A percentile compares a stretch with the other conserved stretches of the same genome.
Conservation (phyloP, 2,329 filamentous ascomycete genomes). For the Penicillium sp. region DNA sequence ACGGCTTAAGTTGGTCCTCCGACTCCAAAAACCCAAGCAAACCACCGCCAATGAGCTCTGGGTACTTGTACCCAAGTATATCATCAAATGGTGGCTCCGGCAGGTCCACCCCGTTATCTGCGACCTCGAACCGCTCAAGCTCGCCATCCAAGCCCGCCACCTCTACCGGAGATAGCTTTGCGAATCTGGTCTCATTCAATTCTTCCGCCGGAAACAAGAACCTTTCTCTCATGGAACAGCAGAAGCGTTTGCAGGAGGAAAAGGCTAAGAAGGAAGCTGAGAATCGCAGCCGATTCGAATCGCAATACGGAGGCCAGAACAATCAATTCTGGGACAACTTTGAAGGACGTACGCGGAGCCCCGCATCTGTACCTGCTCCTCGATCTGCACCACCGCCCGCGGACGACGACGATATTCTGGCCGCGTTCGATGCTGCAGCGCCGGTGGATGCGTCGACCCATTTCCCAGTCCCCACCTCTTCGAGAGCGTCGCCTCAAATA, state of each 20-base stretch:
- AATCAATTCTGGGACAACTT: slow-evolving; percentile 73
- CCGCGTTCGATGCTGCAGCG: slow-evolving; percentile 59
- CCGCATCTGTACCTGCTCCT: slow-evolving; percentile 47
- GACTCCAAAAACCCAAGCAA: slow-evolving; percentile 36
- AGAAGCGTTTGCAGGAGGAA: slow-evolving; percentile 71
- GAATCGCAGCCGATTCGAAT: slow-evolving; percentile 66
- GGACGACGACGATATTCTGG: slow-evolving; percentile 59
- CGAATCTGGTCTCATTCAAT: slow-evolving; percentile 62
- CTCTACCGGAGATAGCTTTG: slow-evolving; percentile 55
- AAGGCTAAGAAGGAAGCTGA: slow-evolving; percentile 72
- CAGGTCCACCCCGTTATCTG: slow-evolving; percentile 43
- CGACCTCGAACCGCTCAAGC: slow-evolving; percentile 30
- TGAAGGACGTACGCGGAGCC: slow-evolving; percentile 52
- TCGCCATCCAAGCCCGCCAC: slow-evolving; percentile 42
- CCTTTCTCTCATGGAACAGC: slow-evolving; percentile 63
- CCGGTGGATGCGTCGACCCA: slow-evolving; percentile 60
- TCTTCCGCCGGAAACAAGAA: slow-evolving; percentile 56
- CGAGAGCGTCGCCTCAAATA: slow-evolving; percentile 28
- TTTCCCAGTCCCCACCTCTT: slow-evolving; percentile 50
- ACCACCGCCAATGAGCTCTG: slow-evolving; percentile 37
- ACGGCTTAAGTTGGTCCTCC: slow-evolving; percentile 46
- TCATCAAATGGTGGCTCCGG: slow-evolving; percentile 41
- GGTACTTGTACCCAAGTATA: slow-evolving; percentile 35
- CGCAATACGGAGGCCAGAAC: slow-evolving; percentile 67
- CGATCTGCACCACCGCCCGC: slow-evolving; percentile 47